Evolutionary conservation across 257 asterid species (phyloP).

Genomic region (Solanum peruvianum): DNA sequence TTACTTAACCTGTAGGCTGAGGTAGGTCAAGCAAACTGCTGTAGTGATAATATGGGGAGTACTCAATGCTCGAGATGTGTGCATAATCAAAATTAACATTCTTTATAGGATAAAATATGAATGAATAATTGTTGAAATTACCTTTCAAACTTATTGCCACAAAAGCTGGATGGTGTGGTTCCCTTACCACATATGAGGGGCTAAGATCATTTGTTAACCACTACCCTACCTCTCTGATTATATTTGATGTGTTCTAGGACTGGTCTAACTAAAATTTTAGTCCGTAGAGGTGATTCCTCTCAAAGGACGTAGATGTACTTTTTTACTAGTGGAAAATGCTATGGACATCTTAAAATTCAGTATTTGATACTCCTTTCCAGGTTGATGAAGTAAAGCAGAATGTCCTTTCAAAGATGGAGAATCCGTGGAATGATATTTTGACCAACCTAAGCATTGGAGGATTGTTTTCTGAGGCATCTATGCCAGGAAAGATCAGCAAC

Average conservation of each 20-base stretch:
- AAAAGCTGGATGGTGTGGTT: not conserved
- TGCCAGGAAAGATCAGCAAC: conserved; percentile 40
- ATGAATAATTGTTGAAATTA: not conserved
- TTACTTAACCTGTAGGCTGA: not conserved
- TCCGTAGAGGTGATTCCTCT: not conserved
- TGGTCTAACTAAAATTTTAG: not conserved
- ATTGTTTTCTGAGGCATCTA: conserved; percentile 64
- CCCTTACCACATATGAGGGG: not conserved
- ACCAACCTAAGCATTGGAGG: conserved; percentile 85
- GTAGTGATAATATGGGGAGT: not conserved
- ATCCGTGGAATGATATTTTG: conserved; percentile 65
- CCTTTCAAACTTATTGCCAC: not conserved
- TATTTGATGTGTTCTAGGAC: not conserved
- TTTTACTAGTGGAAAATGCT: conserved; percentile 3
- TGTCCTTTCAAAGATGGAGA: conserved; percentile 11
- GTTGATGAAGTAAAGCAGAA: conserved; percentile 27
- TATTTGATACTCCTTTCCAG: conserved; percentile 22
- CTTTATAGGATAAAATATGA: not conserved
- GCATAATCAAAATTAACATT: not conserved
- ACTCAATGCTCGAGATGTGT: not conserved
- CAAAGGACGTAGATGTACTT: not conserved
- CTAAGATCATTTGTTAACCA: not conserved
- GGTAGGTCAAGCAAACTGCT: not conserved
- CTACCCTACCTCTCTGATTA: not conserved
- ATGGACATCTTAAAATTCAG: not conserved